Evolutionary conservation across 2,329 filamentous ascomycete genomes (phyloP), one percentile per base, ranked within the genome.

Genomic region (Alternaria postmessia): DNA sequence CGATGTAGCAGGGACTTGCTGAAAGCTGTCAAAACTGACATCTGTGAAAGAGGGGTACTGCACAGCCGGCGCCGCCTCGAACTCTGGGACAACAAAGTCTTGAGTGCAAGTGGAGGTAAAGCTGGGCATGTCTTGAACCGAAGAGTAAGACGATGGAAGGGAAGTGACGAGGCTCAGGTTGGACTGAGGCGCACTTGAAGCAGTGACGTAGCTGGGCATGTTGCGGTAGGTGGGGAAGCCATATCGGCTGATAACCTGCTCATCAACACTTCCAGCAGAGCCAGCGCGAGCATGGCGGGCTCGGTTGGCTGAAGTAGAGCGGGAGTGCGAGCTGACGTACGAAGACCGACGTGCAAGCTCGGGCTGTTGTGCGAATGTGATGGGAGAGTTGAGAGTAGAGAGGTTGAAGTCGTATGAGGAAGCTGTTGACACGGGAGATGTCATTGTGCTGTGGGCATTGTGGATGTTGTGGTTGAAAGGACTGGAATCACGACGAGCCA

Each of bases 171-270:
- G 32, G 78, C 72, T 71, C 82, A 68, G 71, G 73, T 49, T 72
- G 63, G 74, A 69, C 36, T 74, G 73, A 42, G 71, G 60, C 36
- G 66, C 58, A 66, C 74, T 68, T 51, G 80, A 66, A 69, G 82
- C 75, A 60, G 83, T 80, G 55, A 83, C 77, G 66, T 86, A 87
- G 66, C 80, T 82, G 32, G 91, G 89, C 77, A 93, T 85, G 70
- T 91, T 89, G 59, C 90, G 89, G 80, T 95, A 96, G 47, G 91
- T 91, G n/a, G 93, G 90, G 81, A 92, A 96, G 61, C 89, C 90
- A 79, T 89, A 94, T 67, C 88, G 89, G 69, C 86, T 88, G 57
- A 92, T 81, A 36, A 87, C 83, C 60, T 83, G 81, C 65, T 87
- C 86, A 67, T 94, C 91, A 46, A 94, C 83, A 70, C 86, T 88